Percentiles rank a stretch among this genome's conserved stretches.
Evolutionary conservation across 108 stramenopile species (phyloP).

Genomic region (Cyclotella choctawhatcheeana): DNA sequence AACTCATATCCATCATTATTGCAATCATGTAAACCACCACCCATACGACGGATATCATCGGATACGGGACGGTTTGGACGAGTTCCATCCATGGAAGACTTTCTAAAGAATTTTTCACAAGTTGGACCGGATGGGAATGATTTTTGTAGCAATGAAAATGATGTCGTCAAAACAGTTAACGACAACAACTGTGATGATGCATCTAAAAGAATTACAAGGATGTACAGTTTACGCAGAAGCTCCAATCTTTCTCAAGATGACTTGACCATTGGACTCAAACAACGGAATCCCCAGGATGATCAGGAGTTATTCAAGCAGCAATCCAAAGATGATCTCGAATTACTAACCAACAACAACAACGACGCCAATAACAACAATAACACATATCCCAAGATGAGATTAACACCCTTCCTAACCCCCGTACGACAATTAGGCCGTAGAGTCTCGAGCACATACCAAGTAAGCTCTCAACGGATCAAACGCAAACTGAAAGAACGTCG

Average conservation of each 20-base stretch:
- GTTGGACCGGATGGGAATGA: slow-evolving; percentile 49
- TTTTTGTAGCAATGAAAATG: background rate
- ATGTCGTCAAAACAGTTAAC: background rate
- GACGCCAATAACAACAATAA: background rate
- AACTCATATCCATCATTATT: background rate
- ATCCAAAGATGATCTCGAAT: slow-evolving; percentile 10
- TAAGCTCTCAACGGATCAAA: slow-evolving; percentile 31
- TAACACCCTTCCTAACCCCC: slow-evolving; percentile 28
- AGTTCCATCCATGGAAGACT: slow-evolving; percentile 28
- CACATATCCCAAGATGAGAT: background rate
- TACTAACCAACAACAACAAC: background rate
- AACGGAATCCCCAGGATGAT: background rate
- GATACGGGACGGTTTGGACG: slow-evolving; percentile 2
- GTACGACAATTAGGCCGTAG: slow-evolving; percentile 22
- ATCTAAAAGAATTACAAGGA: background rate
- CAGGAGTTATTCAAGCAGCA: background rate
- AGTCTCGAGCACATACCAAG: slow-evolving; percentile 13
- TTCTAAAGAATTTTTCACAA: slow-evolving; percentile 25
- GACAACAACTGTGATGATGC: background rate
- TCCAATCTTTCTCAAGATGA: background rate
- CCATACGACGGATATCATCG: slow-evolving; percentile 9
- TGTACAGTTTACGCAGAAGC: background rate
- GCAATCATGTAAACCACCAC: background rate
- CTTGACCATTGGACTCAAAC: background rate
- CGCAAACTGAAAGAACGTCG: slow-evolving; percentile 39